phyloP scores from a whole-genome alignment of 495 filamentous ascomycete genomes.

The Immersiella caudata region DNA sequence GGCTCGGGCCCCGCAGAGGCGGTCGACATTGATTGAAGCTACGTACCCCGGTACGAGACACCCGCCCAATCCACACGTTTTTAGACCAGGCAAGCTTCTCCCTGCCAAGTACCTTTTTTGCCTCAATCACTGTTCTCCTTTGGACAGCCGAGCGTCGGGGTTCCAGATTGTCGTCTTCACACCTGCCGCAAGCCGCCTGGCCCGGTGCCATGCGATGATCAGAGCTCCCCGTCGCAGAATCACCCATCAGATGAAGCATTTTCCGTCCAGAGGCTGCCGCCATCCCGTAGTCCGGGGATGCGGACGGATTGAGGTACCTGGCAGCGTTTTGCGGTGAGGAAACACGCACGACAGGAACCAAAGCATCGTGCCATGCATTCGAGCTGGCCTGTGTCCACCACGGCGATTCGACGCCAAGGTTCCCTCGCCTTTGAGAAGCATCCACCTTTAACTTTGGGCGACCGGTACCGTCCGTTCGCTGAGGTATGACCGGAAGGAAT shows the following conservation, averaged over 20 bases:
- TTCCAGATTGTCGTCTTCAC: constrained; percentile 17
- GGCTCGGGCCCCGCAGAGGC: constrained; percentile 11
- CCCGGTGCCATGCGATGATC: background rate
- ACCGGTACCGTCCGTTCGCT: background rate
- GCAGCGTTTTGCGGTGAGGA: constrained; percentile 8
- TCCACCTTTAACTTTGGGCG: background rate
- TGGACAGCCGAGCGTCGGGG: constrained; percentile 23
- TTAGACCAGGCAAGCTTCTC: constrained; percentile 22
- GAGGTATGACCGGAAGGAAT: constrained; percentile 13
- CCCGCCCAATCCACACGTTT: constrained; percentile 21
- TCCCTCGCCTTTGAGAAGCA: background rate
- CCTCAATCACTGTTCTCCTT: constrained; percentile 21
- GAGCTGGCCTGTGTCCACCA: constrained; percentile 6
- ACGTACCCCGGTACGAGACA: constrained; percentile 23
- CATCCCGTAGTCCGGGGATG: background rate
- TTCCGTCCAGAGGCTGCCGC: background rate
- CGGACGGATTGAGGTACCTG: constrained; percentile 4
- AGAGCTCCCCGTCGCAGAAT: constrained; percentile 5
- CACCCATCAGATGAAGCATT: constrained; percentile 6
- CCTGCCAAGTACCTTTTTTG: constrained; percentile 25
- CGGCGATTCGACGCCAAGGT: background rate
- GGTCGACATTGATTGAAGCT: constrained; percentile 14
- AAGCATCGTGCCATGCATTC: constrained; percentile 1
- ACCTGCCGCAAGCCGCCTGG: constrained; percentile 9
- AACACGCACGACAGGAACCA: constrained; percentile 10